A percentile compares a stretch with the other conserved stretches of the same genome.
phyloP scores from a whole-genome alignment of 2,329 filamentous ascomycete species.

The Stemphylium beticola region DNA sequence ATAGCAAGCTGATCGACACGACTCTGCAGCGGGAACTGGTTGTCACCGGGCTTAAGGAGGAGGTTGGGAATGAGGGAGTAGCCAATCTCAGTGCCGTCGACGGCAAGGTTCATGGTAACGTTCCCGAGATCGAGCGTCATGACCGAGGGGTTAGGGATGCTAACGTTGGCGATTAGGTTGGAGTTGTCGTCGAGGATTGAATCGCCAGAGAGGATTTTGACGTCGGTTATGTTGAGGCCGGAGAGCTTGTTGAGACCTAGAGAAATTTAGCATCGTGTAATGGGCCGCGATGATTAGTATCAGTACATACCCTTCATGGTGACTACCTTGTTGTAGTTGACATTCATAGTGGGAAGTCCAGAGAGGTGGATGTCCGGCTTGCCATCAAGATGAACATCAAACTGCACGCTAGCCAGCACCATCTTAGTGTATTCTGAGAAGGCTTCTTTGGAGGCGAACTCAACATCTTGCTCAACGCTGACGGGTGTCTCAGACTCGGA shows the following conservation, averaged over 20 bases:
- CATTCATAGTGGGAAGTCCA: conserved; percentile 55
- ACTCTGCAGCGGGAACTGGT: conserved; percentile 62
- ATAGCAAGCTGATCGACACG: conserved; percentile 60
- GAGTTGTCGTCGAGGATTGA: conserved; percentile 51
- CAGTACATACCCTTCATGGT: conserved; percentile 60
- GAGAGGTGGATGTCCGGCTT: conserved; percentile 60
- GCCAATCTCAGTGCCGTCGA: conserved; percentile 61
- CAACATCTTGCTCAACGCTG: conserved; percentile 53
- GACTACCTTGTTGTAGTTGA: conserved; percentile 64
- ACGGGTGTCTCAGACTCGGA: conserved; percentile 51
- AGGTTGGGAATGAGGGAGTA: conserved; percentile 65
- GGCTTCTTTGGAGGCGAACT: conserved; percentile 52
- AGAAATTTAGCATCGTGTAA: background rate
- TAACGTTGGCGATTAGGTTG: conserved; percentile 67
- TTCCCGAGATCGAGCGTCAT: conserved; percentile 73
- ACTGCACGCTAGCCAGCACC: conserved; percentile 57
- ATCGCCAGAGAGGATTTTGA: conserved; percentile 55
- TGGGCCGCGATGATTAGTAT: background rate
- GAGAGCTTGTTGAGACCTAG: conserved; percentile 64
- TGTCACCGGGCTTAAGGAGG: conserved; percentile 63
- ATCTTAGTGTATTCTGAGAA: conserved; percentile 59
- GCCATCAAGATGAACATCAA: conserved; percentile 59
- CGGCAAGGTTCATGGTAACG: conserved; percentile 65
- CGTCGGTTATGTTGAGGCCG: conserved; percentile 59
- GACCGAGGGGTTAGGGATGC: conserved; percentile 69